These are phyloP conservation scores for Metschnikowia dekortorum DNA, from an alignment of 805 yeast species.

Conservation along the genomic window DNA sequence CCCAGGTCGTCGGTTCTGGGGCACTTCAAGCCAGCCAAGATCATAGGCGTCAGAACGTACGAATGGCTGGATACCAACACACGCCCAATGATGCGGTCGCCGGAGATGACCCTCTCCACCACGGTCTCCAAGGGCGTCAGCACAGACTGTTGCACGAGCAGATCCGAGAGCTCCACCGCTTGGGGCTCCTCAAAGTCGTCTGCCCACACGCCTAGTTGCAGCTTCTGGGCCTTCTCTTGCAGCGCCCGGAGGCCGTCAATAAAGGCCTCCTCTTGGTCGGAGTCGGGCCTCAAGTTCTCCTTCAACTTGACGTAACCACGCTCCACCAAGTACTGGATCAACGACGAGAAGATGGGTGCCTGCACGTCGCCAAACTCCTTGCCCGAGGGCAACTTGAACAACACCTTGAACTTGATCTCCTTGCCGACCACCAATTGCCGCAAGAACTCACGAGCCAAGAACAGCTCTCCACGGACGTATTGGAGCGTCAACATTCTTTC, in stretches of 20 bases:
- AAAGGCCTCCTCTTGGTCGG: constrained; percentile 41
- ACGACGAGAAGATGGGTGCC: constrained; percentile 58
- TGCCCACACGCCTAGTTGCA: constrained; percentile 57
- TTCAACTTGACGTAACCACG: constrained; percentile 63
- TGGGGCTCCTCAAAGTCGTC: constrained; percentile 16
- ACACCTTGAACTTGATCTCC: constrained; percentile 53
- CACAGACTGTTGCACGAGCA: constrained; percentile 32
- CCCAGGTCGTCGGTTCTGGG: constrained; percentile 58
- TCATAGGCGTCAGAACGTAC: constrained; percentile 56
- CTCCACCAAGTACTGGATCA: constrained; percentile 50
- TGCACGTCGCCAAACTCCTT: constrained; percentile 71
- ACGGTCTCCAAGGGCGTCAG: constrained; percentile 48
- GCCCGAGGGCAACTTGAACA: constrained; percentile 49
- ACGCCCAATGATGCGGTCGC: constrained; percentile 71
- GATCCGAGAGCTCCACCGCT: constrained; percentile 25
- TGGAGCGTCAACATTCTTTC: constrained; percentile 66
- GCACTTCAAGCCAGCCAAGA: constrained; percentile 68
- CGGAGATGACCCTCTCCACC: constrained; percentile 72
- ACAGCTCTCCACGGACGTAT: constrained; percentile 55
- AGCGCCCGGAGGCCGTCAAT: constrained; percentile 33
- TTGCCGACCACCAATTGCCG: constrained; percentile 64
- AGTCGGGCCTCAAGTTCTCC: constrained; percentile 39
- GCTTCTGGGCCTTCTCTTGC: constrained; percentile 49
- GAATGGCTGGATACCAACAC: constrained; percentile 42
- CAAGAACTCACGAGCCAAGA: constrained; percentile 57